These are phyloP conservation scores for Stachybotrys elegans DNA, from an alignment of 2,329 filamentous ascomycete species.

Conservation along the genomic window DNA sequence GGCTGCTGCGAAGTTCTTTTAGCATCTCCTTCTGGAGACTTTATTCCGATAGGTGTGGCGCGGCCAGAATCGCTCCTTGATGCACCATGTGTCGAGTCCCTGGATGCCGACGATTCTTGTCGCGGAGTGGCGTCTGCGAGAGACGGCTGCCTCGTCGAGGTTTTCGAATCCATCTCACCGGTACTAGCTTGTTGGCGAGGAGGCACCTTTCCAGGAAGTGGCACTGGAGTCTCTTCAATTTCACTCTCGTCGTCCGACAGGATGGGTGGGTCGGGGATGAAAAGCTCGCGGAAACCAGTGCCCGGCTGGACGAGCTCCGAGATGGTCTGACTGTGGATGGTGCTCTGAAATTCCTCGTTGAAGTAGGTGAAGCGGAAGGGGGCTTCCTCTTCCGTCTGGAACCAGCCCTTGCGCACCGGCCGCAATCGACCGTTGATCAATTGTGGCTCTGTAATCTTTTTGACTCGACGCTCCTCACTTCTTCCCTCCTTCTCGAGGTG, in stretches of 20 bases:
- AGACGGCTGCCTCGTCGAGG: conserved; percentile 42
- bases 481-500: conserved; percentile 79
- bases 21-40: conserved; percentile 23
- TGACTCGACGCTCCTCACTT: conserved; percentile 75
- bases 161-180: conserved; percentile 29
- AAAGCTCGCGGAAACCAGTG: conserved; percentile 78
- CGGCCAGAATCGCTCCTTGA: conserved; percentile 35
- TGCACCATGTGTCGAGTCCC: conserved; percentile 22
- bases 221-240: conserved; percentile 40
- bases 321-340: conserved; percentile 92
- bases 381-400: conserved; percentile 78
- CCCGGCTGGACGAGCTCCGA: conserved; percentile 87
- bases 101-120: conserved; percentile 22
- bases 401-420: conserved; percentile 77
- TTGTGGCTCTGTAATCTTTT: conserved; percentile 90
- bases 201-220: conserved; percentile 10
- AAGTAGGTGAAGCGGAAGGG: conserved; percentile 98
- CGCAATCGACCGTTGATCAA: conserved; percentile 85
- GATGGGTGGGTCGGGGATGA: conserved; percentile 78
- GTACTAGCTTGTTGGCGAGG: background rate
- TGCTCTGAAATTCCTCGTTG: conserved; percentile 94
- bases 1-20: conserved; percentile 12
- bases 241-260: conserved; percentile 70
- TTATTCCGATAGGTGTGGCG: conserved; percentile 42
- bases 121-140: conserved; percentile 26